phyloP scores from a whole-genome alignment of 805 yeast genomes.

The Cyberlindnera mycetangii region DNA sequence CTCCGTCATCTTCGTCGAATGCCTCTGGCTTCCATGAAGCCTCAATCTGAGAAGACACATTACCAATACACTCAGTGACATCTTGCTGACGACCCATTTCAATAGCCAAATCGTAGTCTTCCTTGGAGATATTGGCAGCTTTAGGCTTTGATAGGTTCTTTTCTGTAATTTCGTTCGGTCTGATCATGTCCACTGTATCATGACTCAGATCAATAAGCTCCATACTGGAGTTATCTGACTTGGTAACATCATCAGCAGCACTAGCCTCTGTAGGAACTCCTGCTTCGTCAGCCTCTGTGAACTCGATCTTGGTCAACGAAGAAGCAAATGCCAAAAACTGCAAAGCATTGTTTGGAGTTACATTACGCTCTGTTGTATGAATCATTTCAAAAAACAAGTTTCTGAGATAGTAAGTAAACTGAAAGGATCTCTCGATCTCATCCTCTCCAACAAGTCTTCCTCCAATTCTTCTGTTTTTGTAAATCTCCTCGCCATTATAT shows the following conservation, averaged over 20 bases:
- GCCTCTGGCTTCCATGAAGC: slow-evolving; percentile 72
- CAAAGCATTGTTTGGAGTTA: slow-evolving; percentile 77
- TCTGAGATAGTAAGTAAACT: slow-evolving; percentile 72
- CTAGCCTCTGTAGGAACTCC: slow-evolving; percentile 22
- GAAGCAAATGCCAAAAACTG: slow-evolving; percentile 87
- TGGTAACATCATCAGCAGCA: neutral
- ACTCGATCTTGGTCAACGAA: slow-evolving; percentile 61
- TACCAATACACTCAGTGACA: slow-evolving; percentile 95
- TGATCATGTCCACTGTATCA: slow-evolving; percentile 8
- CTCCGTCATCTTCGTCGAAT: slow-evolving; percentile 64
- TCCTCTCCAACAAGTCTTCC: slow-evolving; percentile 77
- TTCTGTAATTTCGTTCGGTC: slow-evolving; percentile 5
- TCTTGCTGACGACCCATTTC: slow-evolving; percentile 93
- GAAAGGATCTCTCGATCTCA: slow-evolving; percentile 79
- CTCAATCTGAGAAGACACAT: slow-evolving; percentile 87
- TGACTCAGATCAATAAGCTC: slow-evolving; percentile 9
- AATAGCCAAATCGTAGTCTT: slow-evolving; percentile 69
- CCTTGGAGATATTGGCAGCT: slow-evolving; percentile 40
- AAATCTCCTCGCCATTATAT: slow-evolving; percentile 33
- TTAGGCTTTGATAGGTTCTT: slow-evolving; percentile 3
- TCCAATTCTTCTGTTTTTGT: slow-evolving; percentile 67
- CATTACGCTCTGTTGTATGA: slow-evolving; percentile 55
- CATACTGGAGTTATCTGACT: neutral
- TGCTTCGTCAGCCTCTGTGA: slow-evolving; percentile 20
- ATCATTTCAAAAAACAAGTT: slow-evolving; percentile 70